phyloP scores from a whole-genome alignment of 306 rosid species.

The Fragaria iinumae region DNA sequence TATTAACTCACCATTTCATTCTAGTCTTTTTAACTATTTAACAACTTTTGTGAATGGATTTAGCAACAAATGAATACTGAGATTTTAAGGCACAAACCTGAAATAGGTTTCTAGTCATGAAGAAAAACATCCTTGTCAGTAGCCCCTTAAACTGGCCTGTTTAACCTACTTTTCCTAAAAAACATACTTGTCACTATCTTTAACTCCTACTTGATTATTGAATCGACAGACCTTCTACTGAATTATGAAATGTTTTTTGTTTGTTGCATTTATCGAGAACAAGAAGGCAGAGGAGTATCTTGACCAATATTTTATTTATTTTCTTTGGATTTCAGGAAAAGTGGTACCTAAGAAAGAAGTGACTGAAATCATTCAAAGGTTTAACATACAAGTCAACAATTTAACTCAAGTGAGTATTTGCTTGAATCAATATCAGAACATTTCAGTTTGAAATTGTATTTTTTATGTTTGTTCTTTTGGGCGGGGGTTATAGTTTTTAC shows the following conservation, averaged over 20 bases:
- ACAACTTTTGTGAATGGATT: not conserved
- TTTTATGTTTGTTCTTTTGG: not conserved
- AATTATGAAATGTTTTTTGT: not conserved
- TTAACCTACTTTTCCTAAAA: not conserved
- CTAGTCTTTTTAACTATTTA: not conserved
- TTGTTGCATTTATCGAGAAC: not conserved
- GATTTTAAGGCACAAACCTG: not conserved
- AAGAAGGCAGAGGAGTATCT: conserved; percentile 2
- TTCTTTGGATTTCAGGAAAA: conserved; percentile 62
- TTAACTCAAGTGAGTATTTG: conserved; percentile 75
- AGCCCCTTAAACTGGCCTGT: not conserved
- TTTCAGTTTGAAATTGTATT: not conserved
- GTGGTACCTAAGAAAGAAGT: conserved; percentile 69
- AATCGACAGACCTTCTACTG: not conserved
- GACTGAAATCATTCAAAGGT: conserved; percentile 67
- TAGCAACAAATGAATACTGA: not conserved
- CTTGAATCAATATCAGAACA: conserved; percentile 20
- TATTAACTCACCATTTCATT: not conserved
- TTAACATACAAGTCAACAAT: conserved; percentile 93
- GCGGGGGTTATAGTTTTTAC: conserved; percentile 56
- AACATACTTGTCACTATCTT: not conserved
- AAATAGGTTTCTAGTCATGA: not conserved
- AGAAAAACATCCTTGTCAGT: not conserved
- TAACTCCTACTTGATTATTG: not conserved
- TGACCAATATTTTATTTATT: conserved; percentile 10